Percentiles rank a stretch among this genome's conserved stretches.
Conservation (phyloP, 768 basidiomycete genomes). For the Fomitopsis pulvina region DNA sequence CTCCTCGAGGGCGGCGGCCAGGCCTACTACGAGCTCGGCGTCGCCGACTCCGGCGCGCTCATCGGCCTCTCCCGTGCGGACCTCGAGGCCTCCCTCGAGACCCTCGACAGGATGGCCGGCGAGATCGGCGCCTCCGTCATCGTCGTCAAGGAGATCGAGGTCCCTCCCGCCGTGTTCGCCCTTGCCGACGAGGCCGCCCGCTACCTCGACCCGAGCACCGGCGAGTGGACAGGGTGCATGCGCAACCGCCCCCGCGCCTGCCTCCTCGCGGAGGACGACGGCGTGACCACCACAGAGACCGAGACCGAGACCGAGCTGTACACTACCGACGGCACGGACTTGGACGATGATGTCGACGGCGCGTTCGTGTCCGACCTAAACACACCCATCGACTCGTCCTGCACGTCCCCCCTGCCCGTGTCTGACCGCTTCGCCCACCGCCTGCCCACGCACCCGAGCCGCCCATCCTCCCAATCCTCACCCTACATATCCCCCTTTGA, state of each 20-base stretch:
- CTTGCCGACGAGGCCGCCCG: slow-evolving; percentile 27
- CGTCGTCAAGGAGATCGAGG: slow-evolving; percentile 83
- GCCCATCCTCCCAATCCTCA: slow-evolving; percentile 17
- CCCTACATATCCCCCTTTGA: slow-evolving; percentile 19
- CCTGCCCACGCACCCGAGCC: slow-evolving; percentile 22
- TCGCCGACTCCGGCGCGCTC: slow-evolving; percentile 84
- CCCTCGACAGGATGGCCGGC: slow-evolving; percentile 89
- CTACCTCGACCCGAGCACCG: slow-evolving; percentile 29
- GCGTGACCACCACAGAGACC: slow-evolving; percentile 24
- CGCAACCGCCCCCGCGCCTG: slow-evolving; percentile 19
- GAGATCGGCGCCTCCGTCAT: slow-evolving; percentile 92
- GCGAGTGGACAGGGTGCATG: slow-evolving; percentile 29
- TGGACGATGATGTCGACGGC: slow-evolving; percentile 25
- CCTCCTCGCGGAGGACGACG: background rate
- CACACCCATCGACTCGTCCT: slow-evolving; percentile 7
- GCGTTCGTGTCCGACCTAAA: slow-evolving; percentile 6
- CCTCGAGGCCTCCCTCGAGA: slow-evolving; percentile 77
- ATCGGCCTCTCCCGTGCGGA: slow-evolving; percentile 70
- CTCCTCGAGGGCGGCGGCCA: slow-evolving; percentile 49
- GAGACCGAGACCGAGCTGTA: slow-evolving; percentile 33
- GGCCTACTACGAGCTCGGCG: slow-evolving; percentile 50
- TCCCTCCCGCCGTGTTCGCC: slow-evolving; percentile 45
- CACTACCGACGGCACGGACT: slow-evolving; percentile 32
- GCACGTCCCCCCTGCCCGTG: background rate
- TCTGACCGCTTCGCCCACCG: slow-evolving; percentile 14